Evolutionary conservation across 2,329 filamentous ascomycete genomes (phyloP).

Genomic region (Verticillium klebahnii): DNA sequence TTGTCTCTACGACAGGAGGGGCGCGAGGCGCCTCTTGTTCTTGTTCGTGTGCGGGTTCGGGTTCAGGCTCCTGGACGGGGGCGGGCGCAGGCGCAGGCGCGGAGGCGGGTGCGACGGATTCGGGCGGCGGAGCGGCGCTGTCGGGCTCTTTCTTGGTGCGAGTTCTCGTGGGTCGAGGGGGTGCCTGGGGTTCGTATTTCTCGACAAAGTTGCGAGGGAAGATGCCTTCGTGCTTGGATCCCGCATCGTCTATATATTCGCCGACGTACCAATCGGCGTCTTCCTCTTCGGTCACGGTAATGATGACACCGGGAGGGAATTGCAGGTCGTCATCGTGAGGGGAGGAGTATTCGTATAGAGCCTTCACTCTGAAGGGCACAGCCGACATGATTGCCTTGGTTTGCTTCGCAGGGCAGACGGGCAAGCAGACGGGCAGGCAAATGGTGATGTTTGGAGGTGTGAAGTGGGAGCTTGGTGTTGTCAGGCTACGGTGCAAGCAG

Average conservation of each 20-base stretch:
- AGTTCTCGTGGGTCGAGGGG: slow-evolving; percentile 74
- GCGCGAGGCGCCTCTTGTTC: slow-evolving; percentile 17
- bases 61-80: slow-evolving; percentile 16
- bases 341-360: slow-evolving; percentile 90
- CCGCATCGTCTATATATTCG: slow-evolving; percentile 74
- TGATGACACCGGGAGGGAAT: slow-evolving; percentile 81
- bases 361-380: slow-evolving; percentile 87
- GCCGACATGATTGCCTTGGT: slow-evolving; percentile 22
- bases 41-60: slow-evolving; percentile 23
- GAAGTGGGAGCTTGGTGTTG: slow-evolving; percentile 2
- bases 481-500: not conserved
- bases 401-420: not conserved
- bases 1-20: slow-evolving; percentile 1
- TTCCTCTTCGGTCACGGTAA: slow-evolving; percentile 89
- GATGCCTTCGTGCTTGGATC: slow-evolving; percentile 74
- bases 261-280: slow-evolving; percentile 93
- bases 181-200: slow-evolving; percentile 85
- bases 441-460: not conserved
- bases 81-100: slow-evolving; percentile 20
- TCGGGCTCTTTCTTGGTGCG: slow-evolving; percentile 62
- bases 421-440: not conserved
- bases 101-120: slow-evolving; percentile 8
- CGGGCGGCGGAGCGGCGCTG: slow-evolving; percentile 18
- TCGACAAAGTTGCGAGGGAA: slow-evolving; percentile 98
- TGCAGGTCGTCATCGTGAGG: slow-evolving; percentile 91